Conservation (phyloP, 1,284 basidiomycete species). For the Wolfiporia cocos region DNA sequence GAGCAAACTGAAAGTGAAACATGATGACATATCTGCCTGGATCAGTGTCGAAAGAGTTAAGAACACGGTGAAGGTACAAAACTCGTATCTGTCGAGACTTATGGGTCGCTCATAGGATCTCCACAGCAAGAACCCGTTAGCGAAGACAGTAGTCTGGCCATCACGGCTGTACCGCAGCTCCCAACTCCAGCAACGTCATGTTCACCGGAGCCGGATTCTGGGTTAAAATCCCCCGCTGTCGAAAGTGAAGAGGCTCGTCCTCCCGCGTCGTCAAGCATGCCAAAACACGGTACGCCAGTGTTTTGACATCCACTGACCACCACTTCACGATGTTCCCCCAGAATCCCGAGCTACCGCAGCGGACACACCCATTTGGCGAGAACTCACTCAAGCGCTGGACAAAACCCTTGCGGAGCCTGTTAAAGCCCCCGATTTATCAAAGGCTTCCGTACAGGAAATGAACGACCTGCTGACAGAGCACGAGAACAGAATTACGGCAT, state of each 20-base stretch:
- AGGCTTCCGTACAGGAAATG: background rate
- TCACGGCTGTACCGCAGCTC: background rate
- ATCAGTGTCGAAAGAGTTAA: background rate
- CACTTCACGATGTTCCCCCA: background rate
- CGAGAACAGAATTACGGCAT: constrained; percentile 1
- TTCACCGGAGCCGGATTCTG: constrained; percentile 5
- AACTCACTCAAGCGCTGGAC: background rate
- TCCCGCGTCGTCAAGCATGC: too few species aligned
- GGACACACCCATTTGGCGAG: background rate
- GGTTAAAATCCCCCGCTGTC: background rate
- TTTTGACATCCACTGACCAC: background rate
- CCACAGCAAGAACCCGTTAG: too few species aligned
- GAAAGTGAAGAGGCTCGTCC: background rate
- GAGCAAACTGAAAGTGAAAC: background rate
- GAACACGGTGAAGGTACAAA: background rate
- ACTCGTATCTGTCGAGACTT: background rate
- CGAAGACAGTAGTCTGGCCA: too few species aligned
- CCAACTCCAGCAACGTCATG: constrained; percentile 8
- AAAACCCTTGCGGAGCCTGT: background rate
- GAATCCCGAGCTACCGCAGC: background rate
- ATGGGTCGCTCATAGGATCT: background rate
- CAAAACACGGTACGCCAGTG: too few species aligned
- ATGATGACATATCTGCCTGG: constrained; percentile 4
- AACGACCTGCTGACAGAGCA: constrained; percentile 1
- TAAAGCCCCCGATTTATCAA: background rate